These are phyloP conservation scores for Trichosporon sp. DNA, from an alignment of 1,284 basidiomycete species.

Conservation along the genomic window DNA sequence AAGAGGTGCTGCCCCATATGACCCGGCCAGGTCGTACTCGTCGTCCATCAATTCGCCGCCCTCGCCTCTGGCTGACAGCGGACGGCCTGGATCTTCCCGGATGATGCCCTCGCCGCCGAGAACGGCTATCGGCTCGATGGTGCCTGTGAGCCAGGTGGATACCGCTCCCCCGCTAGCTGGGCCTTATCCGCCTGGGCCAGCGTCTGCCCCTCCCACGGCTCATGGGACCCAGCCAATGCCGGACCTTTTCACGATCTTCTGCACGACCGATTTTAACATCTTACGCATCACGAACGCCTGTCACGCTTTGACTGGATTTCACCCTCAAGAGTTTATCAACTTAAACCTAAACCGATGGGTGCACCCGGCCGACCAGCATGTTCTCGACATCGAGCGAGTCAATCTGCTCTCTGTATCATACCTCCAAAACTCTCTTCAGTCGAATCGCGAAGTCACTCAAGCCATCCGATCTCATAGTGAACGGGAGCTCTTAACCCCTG, in stretches of 20 bases:
- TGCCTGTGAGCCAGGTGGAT: not conserved
- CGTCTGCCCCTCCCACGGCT: not conserved
- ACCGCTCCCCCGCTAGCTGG: not conserved
- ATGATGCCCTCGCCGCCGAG: not conserved
- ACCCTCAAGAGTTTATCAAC: conserved; percentile 42
- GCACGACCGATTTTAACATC: conserved; percentile 40
- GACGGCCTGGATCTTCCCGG: not conserved
- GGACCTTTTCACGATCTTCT: conserved; percentile 36
- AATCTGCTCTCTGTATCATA: conserved; percentile 30
- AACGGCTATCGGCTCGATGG: not conserved
- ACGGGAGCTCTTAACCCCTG: conserved; percentile 38
- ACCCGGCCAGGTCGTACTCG: not conserved
- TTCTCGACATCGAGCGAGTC: conserved; percentile 31
- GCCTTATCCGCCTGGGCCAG: not conserved
- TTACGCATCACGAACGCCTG: conserved; percentile 31
- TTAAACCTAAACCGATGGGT: conserved; percentile 37
- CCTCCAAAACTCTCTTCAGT: conserved; percentile 23
- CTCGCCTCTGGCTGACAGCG: not conserved
- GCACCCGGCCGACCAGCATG: conserved; percentile 34
- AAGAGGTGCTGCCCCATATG: not conserved
- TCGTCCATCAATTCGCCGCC: not conserved
- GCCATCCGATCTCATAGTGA: conserved; percentile 17
- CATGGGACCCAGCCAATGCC: conserved; percentile 2
- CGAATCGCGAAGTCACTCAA: conserved; percentile 23
- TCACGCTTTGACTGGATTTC: conserved; percentile 36